Evolutionary conservation across 805 yeast genomes (phyloP), one percentile per base, ranked within the genome.

Genomic region (Candida odintsovae): DNA sequence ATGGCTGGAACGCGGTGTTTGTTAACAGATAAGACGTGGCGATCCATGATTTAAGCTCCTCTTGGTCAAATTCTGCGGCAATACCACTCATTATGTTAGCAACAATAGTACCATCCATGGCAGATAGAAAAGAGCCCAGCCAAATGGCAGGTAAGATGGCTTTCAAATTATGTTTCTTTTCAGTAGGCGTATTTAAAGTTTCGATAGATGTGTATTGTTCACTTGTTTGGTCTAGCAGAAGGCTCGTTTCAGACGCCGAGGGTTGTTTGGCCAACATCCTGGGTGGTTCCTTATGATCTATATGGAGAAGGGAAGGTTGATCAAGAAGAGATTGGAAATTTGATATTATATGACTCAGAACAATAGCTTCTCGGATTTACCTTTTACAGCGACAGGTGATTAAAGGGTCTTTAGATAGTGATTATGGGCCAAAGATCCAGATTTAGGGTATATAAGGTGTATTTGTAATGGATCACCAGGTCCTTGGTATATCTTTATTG

Each of bases 1-100:
- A 60, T 2, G 88, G 89, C 63, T 83, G 89, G 59, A 82, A 80
- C 2, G 85, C 84, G 4, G 86, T 75, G 52, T 80, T 81, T 2
- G 89, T 80, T 21, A 85, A 65, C 33, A 85, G 64, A 43, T 82
- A 79, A 1, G 85, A 75, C 0, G 88, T 78, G 3, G 88, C 88
- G 4, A 83, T 82, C 89, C 90, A 83, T 3, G 79, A 64, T 13
- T 77, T 62, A 28, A 70, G 56, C 13, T 71, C 67, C 38, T 78
- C 67, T 38, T 74, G 77, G 37, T 77, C 59, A 57, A 81, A 69
- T 18, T 78, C 78, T 7, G 80, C 73, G 15, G 83, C 83, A 38
- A 80, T 80, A 15, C 71, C 68, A 40, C 73, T 71, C 54, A 80
- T 63, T 16, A 79, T 68, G 10, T 82, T 75, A 4, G 84, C 71